These are phyloP conservation scores for Phytophthora multivora DNA, from an alignment of 352 stramenopile genomes.

Conservation along the genomic window DNA sequence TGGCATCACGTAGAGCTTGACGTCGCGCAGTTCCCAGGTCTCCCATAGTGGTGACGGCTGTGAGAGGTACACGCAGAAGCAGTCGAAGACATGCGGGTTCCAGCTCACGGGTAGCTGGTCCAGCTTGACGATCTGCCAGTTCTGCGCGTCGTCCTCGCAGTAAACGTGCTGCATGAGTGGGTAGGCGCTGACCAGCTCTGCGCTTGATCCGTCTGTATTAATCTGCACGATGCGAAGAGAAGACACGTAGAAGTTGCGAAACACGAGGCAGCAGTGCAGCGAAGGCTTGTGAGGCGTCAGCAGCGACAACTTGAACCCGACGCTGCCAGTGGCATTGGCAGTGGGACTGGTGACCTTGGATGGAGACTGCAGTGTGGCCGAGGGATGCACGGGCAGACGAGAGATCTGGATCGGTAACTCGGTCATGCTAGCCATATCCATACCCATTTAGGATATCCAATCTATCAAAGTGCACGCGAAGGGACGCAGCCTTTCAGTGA, in stretches of 20 bases:
- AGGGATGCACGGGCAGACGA: conserved; percentile 11
- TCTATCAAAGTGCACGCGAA: conserved; percentile 18
- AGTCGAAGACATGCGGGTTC: conserved; percentile 44
- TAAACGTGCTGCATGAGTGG: conserved; percentile 64
- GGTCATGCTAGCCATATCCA: conserved; percentile 9
- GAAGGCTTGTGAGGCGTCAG: conserved; percentile 12
- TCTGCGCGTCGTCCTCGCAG: conserved; percentile 72
- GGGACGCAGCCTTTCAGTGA: conserved; percentile 18
- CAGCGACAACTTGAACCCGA: conserved; percentile 52
- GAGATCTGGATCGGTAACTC: conserved; percentile 36
- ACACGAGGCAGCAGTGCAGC: conserved; percentile 44
- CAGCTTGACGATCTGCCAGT: conserved; percentile 66
- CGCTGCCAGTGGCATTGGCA: conserved; percentile 34
- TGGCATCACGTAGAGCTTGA: conserved; percentile 46
- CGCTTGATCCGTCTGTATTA: conserved; percentile 46
- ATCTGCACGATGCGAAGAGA: conserved; percentile 58
- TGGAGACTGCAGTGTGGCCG: background rate
- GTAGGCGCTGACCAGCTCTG: conserved; percentile 43
- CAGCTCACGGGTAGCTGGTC: conserved; percentile 45
- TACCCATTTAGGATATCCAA: background rate
- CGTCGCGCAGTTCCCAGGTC: conserved; percentile 55
- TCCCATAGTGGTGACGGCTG: conserved; percentile 68
- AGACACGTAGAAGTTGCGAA: conserved; percentile 75
- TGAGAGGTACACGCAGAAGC: conserved; percentile 57
- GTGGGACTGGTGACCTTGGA: conserved; percentile 4